phyloP scores from a whole-genome alignment of 495 filamentous ascomycete species.

The Cairneyella variabilis region DNA sequence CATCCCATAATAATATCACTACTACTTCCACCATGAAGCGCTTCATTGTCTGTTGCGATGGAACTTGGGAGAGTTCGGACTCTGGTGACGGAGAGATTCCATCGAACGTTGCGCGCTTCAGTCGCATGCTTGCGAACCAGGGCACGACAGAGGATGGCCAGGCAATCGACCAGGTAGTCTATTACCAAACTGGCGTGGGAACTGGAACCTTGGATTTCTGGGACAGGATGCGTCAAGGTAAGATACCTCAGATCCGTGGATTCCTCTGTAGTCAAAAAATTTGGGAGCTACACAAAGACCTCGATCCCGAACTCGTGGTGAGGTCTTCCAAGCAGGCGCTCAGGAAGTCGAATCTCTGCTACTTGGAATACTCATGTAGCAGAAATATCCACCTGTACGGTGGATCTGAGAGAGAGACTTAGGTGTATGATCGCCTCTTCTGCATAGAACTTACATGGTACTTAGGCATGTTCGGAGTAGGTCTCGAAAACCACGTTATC shows the following conservation, averaged over 20 bases:
- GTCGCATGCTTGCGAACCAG: slow-evolving; percentile 29
- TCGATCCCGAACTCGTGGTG: no score
- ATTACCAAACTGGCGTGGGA: slow-evolving; percentile 32
- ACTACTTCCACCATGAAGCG: no score
- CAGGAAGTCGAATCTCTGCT: no score
- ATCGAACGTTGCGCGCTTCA: slow-evolving; percentile 43
- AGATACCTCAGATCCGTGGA: not conserved
- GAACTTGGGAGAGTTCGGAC: slow-evolving; percentile 40
- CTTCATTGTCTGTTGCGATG: slow-evolving; percentile 38
- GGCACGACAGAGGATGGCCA: not conserved
- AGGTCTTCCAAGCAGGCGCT: no score
- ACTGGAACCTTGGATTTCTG: not conserved
- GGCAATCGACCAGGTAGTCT: slow-evolving; percentile 42
- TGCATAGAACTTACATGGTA: not conserved
- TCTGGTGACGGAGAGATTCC: slow-evolving; percentile 29
- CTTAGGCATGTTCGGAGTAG: slow-evolving; percentile 10
- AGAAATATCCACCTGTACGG: no score
- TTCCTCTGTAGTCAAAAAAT: no score
- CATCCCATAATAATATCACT: no score
- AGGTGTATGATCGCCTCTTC: not conserved
- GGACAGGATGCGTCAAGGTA: not conserved
- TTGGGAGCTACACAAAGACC: no score
- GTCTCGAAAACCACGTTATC: slow-evolving; percentile 51
- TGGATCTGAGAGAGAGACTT: no score
- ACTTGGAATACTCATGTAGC: no score